A percentile compares a stretch with the other conserved stretches of the same genome.
Evolutionary conservation across 306 rosid species (phyloP).

Genomic region (Vicia sativa): DNA sequence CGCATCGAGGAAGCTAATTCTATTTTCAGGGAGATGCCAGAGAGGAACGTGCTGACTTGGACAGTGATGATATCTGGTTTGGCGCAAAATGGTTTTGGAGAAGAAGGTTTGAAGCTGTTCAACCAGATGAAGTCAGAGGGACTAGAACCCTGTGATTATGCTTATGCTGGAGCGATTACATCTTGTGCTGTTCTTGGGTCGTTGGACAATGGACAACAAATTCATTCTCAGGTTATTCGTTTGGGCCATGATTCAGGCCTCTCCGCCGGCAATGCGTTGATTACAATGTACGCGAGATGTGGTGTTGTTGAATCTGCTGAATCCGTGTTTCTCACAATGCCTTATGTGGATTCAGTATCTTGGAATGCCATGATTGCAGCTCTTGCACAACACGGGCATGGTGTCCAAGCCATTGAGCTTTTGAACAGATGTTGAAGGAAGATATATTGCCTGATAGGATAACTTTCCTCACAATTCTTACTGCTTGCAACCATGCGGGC

Average conservation of each 20-base stretch:
- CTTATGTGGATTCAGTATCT: slow-evolving; percentile 57
- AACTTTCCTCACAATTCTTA: slow-evolving; percentile 58
- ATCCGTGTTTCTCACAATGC: slow-evolving; percentile 55
- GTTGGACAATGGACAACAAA: slow-evolving; percentile 52
- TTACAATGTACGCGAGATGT: slow-evolving; percentile 61
- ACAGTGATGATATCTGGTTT: slow-evolving; percentile 59
- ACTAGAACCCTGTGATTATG: slow-evolving; percentile 61
- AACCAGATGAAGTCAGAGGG: slow-evolving; percentile 55
- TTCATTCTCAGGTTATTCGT: slow-evolving; percentile 50
- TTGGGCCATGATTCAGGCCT: slow-evolving; percentile 55
- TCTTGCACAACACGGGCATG: slow-evolving; percentile 57
- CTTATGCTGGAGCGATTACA: slow-evolving; percentile 56
- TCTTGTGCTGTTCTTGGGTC: slow-evolving; percentile 56
- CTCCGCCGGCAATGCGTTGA: slow-evolving; percentile 54
- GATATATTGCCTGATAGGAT: slow-evolving; percentile 54
- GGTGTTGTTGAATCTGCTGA: slow-evolving; percentile 57
- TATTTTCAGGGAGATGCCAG: slow-evolving; percentile 50
- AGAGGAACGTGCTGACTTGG: slow-evolving; percentile 54
- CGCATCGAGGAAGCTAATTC: slow-evolving; percentile 51
- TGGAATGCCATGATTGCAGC: slow-evolving; percentile 71
- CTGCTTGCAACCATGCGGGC: slow-evolving; percentile 62
- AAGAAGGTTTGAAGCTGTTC: slow-evolving; percentile 55
- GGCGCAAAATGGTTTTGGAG: slow-evolving; percentile 56
- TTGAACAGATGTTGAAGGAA: slow-evolving; percentile 56
- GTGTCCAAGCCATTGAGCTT: slow-evolving; percentile 49